These are phyloP conservation scores for Monilinia fructigena DNA, from an alignment of 2,329 filamentous ascomycete genomes.

Conservation along the genomic window DNA sequence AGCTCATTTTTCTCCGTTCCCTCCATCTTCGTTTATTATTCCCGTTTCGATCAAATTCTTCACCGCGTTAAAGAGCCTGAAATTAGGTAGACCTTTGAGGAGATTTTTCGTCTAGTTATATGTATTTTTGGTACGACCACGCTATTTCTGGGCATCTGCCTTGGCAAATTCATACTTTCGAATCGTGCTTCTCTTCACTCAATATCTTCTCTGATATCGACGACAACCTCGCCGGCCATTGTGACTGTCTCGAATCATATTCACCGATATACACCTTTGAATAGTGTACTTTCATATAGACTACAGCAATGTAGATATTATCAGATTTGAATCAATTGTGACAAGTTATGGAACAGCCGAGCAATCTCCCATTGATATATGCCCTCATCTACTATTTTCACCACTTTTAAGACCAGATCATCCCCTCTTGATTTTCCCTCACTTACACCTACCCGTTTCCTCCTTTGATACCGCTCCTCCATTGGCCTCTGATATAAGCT, in stretches of 20 bases:
- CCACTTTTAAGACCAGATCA: neutral
- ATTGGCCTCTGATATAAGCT: neutral
- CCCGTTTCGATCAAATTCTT: neutral
- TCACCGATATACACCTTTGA: neutral
- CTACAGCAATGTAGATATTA: neutral
- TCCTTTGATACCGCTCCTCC: neutral
- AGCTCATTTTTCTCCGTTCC: neutral
- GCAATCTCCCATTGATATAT: neutral
- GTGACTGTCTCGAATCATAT: too few relatives aligned
- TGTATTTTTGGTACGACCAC: neutral
- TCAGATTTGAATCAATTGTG: neutral
- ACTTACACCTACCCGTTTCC: neutral
- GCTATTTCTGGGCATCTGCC: neutral
- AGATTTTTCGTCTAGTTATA: neutral
- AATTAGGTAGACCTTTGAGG: neutral
- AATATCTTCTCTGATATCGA: neutral
- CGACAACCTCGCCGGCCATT: neutral
- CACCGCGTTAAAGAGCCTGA: neutral
- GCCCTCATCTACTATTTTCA: too few relatives aligned
- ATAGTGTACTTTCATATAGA: neutral
- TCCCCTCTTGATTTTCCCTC: neutral
- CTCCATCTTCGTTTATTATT: neutral
- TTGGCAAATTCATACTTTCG: neutral
- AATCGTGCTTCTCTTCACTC: neutral
- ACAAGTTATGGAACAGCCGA: neutral